phyloP scores from a whole-genome alignment of 2,329 filamentous ascomycete genomes.

The Fusarium luffae region DNA sequence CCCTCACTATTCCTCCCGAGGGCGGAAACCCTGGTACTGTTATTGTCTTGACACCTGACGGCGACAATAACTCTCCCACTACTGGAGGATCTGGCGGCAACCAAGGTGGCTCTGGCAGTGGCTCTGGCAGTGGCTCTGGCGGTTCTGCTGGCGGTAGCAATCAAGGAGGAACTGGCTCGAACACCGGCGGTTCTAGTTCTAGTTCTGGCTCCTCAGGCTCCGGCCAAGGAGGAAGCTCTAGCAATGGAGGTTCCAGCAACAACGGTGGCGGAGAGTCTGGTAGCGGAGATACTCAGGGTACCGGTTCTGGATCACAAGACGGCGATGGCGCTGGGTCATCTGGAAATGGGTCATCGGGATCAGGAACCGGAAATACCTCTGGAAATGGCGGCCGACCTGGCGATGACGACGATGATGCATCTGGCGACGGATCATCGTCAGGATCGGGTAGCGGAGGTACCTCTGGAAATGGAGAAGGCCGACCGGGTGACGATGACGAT shows the following conservation, averaged over 20 bases:
- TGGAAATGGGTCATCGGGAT: neutral
- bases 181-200: neutral
- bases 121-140: neutral
- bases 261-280: neutral
- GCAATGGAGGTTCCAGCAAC: neutral
- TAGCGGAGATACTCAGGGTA: neutral
- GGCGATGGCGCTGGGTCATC: neutral
- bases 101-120: neutral
- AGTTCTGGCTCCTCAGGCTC: neutral
- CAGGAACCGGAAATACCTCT: neutral
- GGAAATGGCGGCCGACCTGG: neutral
- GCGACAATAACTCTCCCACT: neutral
- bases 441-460: neutral
- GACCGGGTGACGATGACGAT: neutral
- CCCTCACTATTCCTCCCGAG: conserved; percentile 20
- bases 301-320: neutral
- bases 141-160: neutral
- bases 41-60: conserved; percentile 7
- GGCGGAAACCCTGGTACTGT: conserved; percentile 25
- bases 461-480: neutral
- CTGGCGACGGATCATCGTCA: neutral
- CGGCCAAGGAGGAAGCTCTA: conserved; percentile 3
- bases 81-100: neutral
- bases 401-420: neutral
- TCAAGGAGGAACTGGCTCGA: neutral